phyloP scores from a whole-genome alignment of 176 grass and related monocot genomes.

The Paspalum vaginatum region DNA sequence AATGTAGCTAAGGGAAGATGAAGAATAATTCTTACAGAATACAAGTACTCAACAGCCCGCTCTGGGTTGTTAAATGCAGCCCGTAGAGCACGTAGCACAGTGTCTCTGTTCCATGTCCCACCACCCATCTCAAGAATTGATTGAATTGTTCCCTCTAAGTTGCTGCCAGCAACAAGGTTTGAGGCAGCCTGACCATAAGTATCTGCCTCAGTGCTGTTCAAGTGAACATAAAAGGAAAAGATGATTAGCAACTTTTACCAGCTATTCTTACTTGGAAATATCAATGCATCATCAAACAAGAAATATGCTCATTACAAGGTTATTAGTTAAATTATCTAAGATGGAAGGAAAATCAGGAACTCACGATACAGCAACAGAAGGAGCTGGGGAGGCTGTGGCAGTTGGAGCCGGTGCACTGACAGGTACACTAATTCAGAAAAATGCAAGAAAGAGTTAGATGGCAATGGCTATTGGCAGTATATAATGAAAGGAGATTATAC shows the following conservation, averaged over 20 bases:
- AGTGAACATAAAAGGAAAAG: slow-evolving; percentile 18
- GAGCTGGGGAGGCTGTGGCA: slow-evolving; percentile 58
- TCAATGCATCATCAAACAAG: background rate
- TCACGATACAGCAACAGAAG: slow-evolving; percentile 63
- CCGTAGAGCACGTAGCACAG: slow-evolving; percentile 67
- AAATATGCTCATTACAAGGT: slow-evolving; percentile 14
- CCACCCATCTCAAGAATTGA: slow-evolving; percentile 93
- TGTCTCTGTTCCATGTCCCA: slow-evolving; percentile 88
- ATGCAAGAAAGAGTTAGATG: slow-evolving; percentile 35
- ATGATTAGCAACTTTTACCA: background rate
- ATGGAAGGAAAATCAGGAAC: slow-evolving; percentile 40
- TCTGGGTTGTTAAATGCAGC: slow-evolving; percentile 96
- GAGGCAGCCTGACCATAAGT: slow-evolving; percentile 74
- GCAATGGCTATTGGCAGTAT: background rate
- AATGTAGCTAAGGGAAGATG: slow-evolving; percentile 26
- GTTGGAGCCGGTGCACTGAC: slow-evolving; percentile 54
- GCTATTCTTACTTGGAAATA: slow-evolving; percentile 26
- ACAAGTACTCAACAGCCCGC: slow-evolving; percentile 91
- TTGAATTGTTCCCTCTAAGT: slow-evolving; percentile 72
- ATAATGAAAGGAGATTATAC: background rate
- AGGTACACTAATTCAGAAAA: slow-evolving; percentile 57
- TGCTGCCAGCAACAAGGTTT: slow-evolving; percentile 73
- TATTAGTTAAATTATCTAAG: slow-evolving; percentile 23
- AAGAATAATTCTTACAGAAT: slow-evolving; percentile 65
- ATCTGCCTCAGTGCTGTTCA: slow-evolving; percentile 66